Percentiles rank a stretch among this genome's conserved stretches.
These are phyloP conservation scores for Xylariomycetidae sp. DNA, from an alignment of 2,329 filamentous ascomycete species.

Conservation along the genomic window DNA sequence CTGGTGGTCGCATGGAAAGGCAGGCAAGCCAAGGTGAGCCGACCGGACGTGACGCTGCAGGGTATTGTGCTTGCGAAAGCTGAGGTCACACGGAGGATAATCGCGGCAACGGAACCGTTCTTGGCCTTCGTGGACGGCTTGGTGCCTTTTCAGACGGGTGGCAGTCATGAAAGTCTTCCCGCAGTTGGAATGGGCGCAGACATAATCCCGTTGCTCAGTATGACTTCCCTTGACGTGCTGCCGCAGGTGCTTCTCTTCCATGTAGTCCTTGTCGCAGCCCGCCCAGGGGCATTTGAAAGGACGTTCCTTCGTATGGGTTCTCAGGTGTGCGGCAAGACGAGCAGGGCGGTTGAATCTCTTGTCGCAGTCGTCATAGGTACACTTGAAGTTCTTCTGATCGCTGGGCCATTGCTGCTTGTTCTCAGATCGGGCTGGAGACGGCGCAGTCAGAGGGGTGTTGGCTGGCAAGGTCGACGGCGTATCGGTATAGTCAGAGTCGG, in stretches of 20 bases:
- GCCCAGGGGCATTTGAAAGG: conserved; percentile 66
- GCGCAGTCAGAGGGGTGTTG: conserved; percentile 43
- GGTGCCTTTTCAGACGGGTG: conserved; percentile 70
- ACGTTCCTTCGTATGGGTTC: conserved; percentile 80
- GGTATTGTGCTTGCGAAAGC: conserved; percentile 83
- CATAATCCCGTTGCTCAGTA: conserved; percentile 60
- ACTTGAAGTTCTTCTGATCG: conserved; percentile 70
- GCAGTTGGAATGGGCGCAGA: conserved; percentile 67
- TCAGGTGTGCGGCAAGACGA: conserved; percentile 70
- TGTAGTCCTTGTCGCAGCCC: conserved; percentile 76
- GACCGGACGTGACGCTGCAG: conserved; percentile 75
- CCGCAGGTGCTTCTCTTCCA: conserved; percentile 78
- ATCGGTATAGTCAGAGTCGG: conserved; percentile 15
- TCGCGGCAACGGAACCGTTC: conserved; percentile 70
- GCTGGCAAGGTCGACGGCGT: conserved; percentile 10
- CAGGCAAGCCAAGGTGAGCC: conserved; percentile 65
- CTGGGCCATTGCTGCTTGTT: conserved; percentile 57
- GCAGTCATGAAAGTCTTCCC: conserved; percentile 76
- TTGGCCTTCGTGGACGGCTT: conserved; percentile 70
- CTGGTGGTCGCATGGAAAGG: conserved; percentile 61
- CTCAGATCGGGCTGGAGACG: conserved; percentile 43
- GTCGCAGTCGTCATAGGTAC: conserved; percentile 65
- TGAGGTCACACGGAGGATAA: conserved; percentile 63
- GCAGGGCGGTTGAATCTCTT: conserved; percentile 87
- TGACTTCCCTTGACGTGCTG: conserved; percentile 83